A percentile compares a stretch with the other conserved stretches of the same genome.
Conservation (phyloP, 164 flowering plant genomes). For the Umbellularia californica region DNA sequence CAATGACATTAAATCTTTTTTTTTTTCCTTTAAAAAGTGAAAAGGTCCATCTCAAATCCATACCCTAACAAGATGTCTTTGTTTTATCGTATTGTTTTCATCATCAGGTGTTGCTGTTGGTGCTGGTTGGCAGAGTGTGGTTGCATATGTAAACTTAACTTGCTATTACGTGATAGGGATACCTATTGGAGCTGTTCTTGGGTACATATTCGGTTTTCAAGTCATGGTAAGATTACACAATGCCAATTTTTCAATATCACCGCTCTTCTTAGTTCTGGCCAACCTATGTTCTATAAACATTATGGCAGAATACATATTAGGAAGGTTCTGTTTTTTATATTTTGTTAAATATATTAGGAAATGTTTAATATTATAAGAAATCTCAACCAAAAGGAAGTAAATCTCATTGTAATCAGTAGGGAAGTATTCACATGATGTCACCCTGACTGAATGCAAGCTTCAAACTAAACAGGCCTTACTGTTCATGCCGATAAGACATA, state of each 20-base stretch:
- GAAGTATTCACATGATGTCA: not conserved
- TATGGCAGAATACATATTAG: not conserved
- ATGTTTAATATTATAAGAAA: too few relatives aligned
- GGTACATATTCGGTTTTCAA: constrained; percentile 25
- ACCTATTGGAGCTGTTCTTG: constrained; percentile 42
- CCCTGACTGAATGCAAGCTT: not conserved
- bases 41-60: not conserved
- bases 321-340: too few relatives aligned
- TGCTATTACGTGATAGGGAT: constrained; percentile 45
- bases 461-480: not conserved
- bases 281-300: not conserved
- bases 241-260: not conserved
- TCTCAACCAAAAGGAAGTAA: too few relatives aligned
- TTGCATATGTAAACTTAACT: constrained; percentile 39
- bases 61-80: not conserved
- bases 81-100: not conserved
- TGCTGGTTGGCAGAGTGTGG: constrained; percentile 40
- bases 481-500: not conserved
- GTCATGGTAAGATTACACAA: constrained; percentile 26
- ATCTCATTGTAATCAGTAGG: not conserved
- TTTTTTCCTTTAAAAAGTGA: not conserved
- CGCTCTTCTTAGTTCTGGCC: too few relatives aligned
- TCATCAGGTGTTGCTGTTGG: constrained; percentile 39
- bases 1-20: not conserved
- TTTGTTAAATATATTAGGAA: too few relatives aligned